phyloP scores from a whole-genome alignment of 257 asterid species.

The Thymus mandschuricus region DNA sequence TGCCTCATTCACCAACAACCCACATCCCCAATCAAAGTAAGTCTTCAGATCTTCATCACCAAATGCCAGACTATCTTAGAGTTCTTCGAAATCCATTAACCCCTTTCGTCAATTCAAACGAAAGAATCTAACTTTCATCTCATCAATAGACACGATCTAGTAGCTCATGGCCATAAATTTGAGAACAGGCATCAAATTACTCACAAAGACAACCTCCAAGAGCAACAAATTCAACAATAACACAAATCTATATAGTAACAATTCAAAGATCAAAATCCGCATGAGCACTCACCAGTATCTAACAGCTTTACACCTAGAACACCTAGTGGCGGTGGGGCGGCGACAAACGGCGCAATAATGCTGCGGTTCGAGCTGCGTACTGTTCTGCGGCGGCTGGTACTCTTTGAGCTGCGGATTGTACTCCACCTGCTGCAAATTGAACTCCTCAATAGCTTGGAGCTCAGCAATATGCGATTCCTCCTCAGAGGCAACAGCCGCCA shows the following conservation, averaged over 20 bases:
- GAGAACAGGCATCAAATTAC: slow-evolving; percentile 25
- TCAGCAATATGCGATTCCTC: slow-evolving; percentile 46
- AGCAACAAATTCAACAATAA: slow-evolving; percentile 10
- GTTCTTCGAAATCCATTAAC: slow-evolving; percentile 11
- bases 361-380: slow-evolving; percentile 38
- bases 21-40: neutral
- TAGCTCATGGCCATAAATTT: slow-evolving; percentile 22
- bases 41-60: slow-evolving; percentile 26
- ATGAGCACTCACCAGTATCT: slow-evolving; percentile 56
- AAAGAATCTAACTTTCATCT: neutral
- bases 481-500: slow-evolving; percentile 45
- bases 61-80: slow-evolving; percentile 10
- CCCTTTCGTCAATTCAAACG: slow-evolving; percentile 5
- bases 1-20: neutral
- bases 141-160: neutral
- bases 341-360: slow-evolving; percentile 52
- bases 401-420: slow-evolving; percentile 30
- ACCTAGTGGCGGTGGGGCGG: slow-evolving; percentile 59
- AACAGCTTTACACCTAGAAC: slow-evolving; percentile 59
- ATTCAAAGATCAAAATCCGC: neutral
- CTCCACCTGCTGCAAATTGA: slow-evolving; percentile 28
- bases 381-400: slow-evolving; percentile 30
- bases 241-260: neutral
- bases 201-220: neutral
- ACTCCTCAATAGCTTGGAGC: slow-evolving; percentile 42